Evolutionary conservation across 2,329 filamentous ascomycete genomes (phyloP), one percentile per base, ranked within the genome.

Genomic region (Exophiala alcalophila): DNA sequence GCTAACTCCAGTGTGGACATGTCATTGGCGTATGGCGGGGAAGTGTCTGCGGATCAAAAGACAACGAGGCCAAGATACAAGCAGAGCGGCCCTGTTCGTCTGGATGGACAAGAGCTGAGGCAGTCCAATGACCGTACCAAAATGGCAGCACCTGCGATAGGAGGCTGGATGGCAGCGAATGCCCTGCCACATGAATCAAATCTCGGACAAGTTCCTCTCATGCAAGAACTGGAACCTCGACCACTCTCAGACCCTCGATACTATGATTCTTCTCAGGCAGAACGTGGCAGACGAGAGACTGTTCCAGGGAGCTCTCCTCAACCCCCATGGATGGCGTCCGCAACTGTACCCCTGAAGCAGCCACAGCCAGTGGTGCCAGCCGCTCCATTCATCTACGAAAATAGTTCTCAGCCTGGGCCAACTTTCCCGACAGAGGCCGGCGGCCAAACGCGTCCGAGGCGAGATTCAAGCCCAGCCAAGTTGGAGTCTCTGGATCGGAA

Each of bases 341-440:
- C 59, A 46, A 73, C 67, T 49, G 58, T 88, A 21, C 80, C 82
- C 8, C 72, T 96, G n/a, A 84, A 92, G 61, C 87, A 94, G 56
- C 90, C 90, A 2, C 83, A 89, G 55, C 90, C 90, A 2, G 76
- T 86, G 45, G 73, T 77, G 2, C 86, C 86, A 0, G 80, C 94
- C 2, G 81, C 82, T 25, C 76, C 48, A 20, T 43, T 52, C 25
- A 30, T 49, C 21, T 20, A 50, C 8, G 28, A 40, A 6, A 36
- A 27, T 12, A 18, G 10, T 23, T 27, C 37, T 16, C 25, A 29
- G 26, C n/a, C n/a, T n/a, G n/a, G n/a, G 24, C 15, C 4, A n/a
- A n/a, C n/a, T 15, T 25, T 6, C 10, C 2, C 8, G 27, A 35
- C 20, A 16, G 24, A 26, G n/a, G n/a, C 19, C n/a, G 5, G 10